These are phyloP conservation scores for Lepiota subincarnata DNA, from an alignment of 768 basidiomycete species.

Conservation along the genomic window DNA sequence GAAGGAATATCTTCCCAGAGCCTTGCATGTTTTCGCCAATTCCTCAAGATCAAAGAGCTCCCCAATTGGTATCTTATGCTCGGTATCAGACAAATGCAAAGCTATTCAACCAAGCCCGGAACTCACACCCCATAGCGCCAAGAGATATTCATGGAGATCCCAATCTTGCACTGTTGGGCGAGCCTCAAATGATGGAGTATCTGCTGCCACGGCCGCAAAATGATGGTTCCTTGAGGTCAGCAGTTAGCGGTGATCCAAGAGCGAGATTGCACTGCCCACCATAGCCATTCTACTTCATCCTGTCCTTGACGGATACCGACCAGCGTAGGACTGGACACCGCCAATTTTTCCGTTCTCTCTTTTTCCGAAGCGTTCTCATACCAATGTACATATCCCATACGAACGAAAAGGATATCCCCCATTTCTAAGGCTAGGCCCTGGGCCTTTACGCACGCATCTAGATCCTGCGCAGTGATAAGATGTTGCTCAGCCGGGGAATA, in stretches of 20 bases:
- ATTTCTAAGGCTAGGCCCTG: constrained; percentile 19
- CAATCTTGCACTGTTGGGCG: constrained; percentile 18
- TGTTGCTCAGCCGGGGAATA: constrained; percentile 16
- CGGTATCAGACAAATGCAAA: background rate
- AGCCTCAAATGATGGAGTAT: constrained; percentile 22
- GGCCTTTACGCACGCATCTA: constrained; percentile 19
- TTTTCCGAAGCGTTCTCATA: constrained; percentile 20
- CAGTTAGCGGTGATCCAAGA: background rate
- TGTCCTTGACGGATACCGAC: constrained; percentile 17
- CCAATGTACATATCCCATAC: constrained; percentile 22
- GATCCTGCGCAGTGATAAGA: constrained; percentile 16
- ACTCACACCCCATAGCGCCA: constrained; percentile 23
- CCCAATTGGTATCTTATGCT: constrained; percentile 23
- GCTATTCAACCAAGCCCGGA: background rate
- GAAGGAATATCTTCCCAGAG: constrained; percentile 20
- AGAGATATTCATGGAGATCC: constrained; percentile 23
- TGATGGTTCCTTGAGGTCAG: constrained; percentile 19
- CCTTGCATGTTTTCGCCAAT: constrained; percentile 19
- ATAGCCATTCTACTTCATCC: constrained; percentile 23
- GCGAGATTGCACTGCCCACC: constrained; percentile 9
- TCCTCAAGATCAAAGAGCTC: constrained; percentile 24
- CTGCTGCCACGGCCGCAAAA: constrained; percentile 23
- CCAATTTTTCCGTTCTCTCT: constrained; percentile 5
- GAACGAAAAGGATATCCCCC: constrained; percentile 22
- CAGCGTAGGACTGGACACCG: background rate